Evolutionary conservation across 495 filamentous ascomycete genomes (phyloP).

Genomic region (Lasiosphaeria ovina): DNA sequence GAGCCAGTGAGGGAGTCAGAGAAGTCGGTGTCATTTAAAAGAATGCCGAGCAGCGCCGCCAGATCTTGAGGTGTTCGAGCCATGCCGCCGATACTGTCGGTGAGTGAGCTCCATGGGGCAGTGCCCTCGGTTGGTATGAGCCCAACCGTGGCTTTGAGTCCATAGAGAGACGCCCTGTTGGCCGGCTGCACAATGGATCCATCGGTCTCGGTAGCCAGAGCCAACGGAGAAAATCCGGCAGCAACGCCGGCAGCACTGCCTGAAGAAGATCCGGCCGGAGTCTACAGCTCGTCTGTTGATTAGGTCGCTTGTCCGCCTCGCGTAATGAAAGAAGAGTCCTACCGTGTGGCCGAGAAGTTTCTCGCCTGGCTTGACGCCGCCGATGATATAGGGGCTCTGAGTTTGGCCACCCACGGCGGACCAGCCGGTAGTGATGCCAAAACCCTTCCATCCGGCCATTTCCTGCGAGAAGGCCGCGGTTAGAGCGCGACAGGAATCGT

Average conservation of each 20-base stretch:
- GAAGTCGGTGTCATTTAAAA: not conserved
- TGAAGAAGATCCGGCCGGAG: no score
- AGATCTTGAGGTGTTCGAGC: not conserved
- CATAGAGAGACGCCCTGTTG: not conserved
- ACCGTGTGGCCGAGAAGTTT: conserved; percentile 4
- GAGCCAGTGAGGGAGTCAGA: not conserved
- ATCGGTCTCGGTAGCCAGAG: not conserved
- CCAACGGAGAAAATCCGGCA: not conserved
- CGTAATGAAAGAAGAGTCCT: not conserved
- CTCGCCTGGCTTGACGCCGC: not conserved
- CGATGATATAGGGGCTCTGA: conserved; percentile 1
- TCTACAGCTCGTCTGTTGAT: not conserved
- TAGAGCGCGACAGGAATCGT: not conserved
- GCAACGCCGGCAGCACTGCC: not conserved
- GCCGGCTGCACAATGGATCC: not conserved
- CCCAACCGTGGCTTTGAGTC: not conserved
- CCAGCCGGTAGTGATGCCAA: not conserved
- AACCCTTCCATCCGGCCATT: conserved; percentile 4
- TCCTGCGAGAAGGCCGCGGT: not conserved
- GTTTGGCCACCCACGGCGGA: conserved; percentile 8
- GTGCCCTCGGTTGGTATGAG: not conserved
- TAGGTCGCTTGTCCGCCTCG: not conserved
- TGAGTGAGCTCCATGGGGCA: not conserved
- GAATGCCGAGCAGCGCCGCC: not conserved
- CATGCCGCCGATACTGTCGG: not conserved